Percentiles rank a stretch among this genome's conserved stretches.
Evolutionary conservation across 768 basidiomycete genomes (phyloP).

Genomic region (Boletellus ananiceps): DNA sequence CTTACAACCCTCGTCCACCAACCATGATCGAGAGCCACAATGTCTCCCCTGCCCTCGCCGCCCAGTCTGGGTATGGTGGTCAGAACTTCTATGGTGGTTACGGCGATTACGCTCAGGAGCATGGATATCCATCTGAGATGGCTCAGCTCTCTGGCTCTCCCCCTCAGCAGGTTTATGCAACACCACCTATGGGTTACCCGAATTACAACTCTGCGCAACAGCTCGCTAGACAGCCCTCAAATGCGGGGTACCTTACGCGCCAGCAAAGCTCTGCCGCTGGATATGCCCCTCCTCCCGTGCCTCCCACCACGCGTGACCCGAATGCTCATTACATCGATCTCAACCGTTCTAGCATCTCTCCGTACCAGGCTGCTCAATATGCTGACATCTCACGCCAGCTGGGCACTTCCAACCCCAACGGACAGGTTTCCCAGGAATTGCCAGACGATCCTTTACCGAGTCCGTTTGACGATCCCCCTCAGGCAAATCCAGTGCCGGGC

Average conservation of each 20-base stretch:
- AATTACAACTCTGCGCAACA: constrained; percentile 28
- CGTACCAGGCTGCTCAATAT: constrained; percentile 73
- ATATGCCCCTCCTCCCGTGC: constrained; percentile 6
- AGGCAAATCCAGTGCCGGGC: neutral
- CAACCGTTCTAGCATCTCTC: constrained; percentile 63
- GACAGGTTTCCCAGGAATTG: constrained; percentile 13
- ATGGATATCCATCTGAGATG: constrained; percentile 16
- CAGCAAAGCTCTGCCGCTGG: constrained; percentile 15
- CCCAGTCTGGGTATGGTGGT: constrained; percentile 14
- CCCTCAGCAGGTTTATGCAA: constrained; percentile 21
- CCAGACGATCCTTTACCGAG: constrained; percentile 24
- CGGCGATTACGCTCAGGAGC: constrained; percentile 23
- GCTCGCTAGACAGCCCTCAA: constrained; percentile 23
- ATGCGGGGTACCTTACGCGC: constrained; percentile 18
- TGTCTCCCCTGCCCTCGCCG: constrained; percentile 24
- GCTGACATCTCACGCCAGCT: constrained; percentile 61
- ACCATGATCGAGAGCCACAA: constrained; percentile 56
- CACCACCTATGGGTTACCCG: constrained; percentile 14
- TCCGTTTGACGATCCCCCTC: constrained; percentile 25
- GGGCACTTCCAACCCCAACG: constrained; percentile 29
- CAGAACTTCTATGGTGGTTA: constrained; percentile 27
- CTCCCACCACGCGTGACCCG: constrained; percentile 16
- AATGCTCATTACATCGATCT: constrained; percentile 58
- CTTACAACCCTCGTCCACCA: constrained; percentile 56
- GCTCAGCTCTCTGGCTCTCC: constrained; percentile 9